These are phyloP conservation scores for Psilocybe cubensis DNA, from an alignment of 768 basidiomycete species.

Conservation along the genomic window DNA sequence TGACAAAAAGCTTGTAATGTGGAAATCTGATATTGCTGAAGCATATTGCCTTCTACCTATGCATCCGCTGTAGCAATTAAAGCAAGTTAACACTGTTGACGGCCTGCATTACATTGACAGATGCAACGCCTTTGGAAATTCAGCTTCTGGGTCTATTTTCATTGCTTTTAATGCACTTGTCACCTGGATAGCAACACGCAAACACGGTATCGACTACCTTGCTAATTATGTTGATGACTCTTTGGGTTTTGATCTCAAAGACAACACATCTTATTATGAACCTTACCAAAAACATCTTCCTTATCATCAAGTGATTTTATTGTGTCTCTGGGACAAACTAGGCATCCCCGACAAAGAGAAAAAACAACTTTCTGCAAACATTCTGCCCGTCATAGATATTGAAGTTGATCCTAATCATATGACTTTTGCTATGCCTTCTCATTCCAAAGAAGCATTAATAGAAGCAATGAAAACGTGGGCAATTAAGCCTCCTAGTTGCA, in stretches of 20 bases:
- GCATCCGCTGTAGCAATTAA: conserved; percentile 45
- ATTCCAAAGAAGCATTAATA: conserved; percentile 2
- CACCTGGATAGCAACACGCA: conserved; percentile 36
- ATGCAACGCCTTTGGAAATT: conserved; percentile 26
- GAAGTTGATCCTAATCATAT: conserved; percentile 34
- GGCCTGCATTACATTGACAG: conserved; percentile 25
- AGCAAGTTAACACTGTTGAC: conserved; percentile 34
- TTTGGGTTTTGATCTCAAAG: conserved; percentile 22
- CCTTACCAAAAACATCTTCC: conserved; percentile 26
- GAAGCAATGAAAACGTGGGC: background rate
- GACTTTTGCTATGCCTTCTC: conserved; percentile 27
- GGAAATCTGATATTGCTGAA: conserved; percentile 39
- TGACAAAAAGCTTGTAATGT: background rate
- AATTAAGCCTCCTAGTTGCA: background rate
- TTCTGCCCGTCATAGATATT: conserved; percentile 42
- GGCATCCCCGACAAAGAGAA: conserved; percentile 39
- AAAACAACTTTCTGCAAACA: conserved; percentile 40
- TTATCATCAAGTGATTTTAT: conserved; percentile 30
- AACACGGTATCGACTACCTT: conserved; percentile 19
- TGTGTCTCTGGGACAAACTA: conserved; percentile 41
- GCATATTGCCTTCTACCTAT: conserved; percentile 40
- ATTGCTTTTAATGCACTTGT: conserved; percentile 34
- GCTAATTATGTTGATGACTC: conserved; percentile 39
- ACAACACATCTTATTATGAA: conserved; percentile 26
- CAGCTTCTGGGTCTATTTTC: conserved; percentile 24